These are phyloP conservation scores for Larix kaempferi DNA, from an alignment of 75 land plant species.

Conservation along the genomic window DNA sequence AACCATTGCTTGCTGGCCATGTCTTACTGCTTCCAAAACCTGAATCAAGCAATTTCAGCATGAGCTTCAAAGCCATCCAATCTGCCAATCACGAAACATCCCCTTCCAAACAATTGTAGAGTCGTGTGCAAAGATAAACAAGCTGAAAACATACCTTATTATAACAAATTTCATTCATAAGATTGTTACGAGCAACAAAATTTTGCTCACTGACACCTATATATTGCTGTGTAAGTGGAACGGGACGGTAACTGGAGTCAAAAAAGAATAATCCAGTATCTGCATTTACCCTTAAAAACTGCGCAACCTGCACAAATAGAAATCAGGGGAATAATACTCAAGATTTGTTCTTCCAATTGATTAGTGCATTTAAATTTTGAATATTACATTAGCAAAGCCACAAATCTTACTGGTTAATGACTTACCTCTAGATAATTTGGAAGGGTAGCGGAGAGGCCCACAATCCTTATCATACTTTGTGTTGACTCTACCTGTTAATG, in stretches of 20 bases:
- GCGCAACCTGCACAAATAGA: constrained; percentile 67
- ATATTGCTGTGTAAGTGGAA: constrained; percentile 95
- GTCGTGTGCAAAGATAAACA: not conserved
- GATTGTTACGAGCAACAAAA: constrained; percentile 61
- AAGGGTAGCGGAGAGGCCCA: constrained; percentile 96
- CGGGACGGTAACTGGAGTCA: constrained; percentile 96
- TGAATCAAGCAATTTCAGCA: constrained; percentile 4
- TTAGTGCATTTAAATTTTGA: not conserved
- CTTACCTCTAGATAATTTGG: constrained; percentile 92
- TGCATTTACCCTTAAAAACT: constrained; percentile 88
- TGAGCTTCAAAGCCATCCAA: not conserved
- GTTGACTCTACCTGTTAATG: constrained; percentile 85
- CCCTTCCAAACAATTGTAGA: not conserved
- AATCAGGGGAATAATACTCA: not conserved
- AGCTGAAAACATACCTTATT: constrained; percentile 56
- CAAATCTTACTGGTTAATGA: not conserved
- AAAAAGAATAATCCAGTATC: constrained; percentile 90
- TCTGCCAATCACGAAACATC: not conserved
- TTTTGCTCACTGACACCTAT: constrained; percentile 90
- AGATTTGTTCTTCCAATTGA: not conserved
- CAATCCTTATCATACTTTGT: constrained; percentile 96
- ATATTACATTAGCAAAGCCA: not conserved
- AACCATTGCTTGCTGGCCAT: constrained; percentile 96
- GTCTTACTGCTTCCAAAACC: constrained; percentile 87
- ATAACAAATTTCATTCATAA: constrained; percentile 91